Percentiles rank a stretch among this genome's conserved stretches.
These are phyloP conservation scores for Arabidopsis thaliana DNA, from an alignment of 345 rosid genomes.

Conservation along the genomic window TAIR10.1 NC_003076.8:737001-737500, in stretches of 20 bases:
- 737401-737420: constrained; percentile 13
- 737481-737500: constrained; percentile 26
- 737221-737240: neutral
- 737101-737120: neutral
- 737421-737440: constrained; percentile 3
- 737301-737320: neutral
- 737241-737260: neutral
- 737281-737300: neutral
- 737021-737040: constrained; percentile 69
- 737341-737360: constrained; percentile 27
- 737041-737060: constrained; percentile 7
- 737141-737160: constrained; percentile 3
- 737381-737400: constrained; percentile 13
- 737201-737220: neutral
- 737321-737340: constrained; percentile 5
- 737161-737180: neutral
- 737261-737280: neutral
- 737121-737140: constrained; percentile 13
- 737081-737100: neutral
- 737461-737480: constrained; percentile 41
- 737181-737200: neutral
- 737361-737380: constrained; percentile 6
- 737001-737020: constrained; percentile 35
- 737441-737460: constrained; percentile 29
- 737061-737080: constrained; percentile 39